These are phyloP conservation scores for Crucihimalaya himalaica DNA, from an alignment of 345 rosid species.

Conservation along the genomic window DNA sequence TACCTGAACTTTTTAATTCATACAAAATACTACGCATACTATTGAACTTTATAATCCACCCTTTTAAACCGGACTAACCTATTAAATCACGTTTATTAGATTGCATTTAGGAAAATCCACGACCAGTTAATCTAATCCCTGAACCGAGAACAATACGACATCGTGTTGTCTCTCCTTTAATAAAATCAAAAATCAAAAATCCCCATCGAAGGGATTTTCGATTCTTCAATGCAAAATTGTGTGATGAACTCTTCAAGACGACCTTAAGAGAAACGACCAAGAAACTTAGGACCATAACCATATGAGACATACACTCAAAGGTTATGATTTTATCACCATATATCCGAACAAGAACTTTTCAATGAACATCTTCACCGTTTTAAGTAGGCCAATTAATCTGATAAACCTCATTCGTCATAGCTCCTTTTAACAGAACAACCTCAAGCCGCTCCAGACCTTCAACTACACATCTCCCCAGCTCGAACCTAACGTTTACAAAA, in stretches of 20 bases:
- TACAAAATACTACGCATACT: too few relatives aligned
- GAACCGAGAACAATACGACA: too few relatives aligned
- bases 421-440: constrained; percentile 69
- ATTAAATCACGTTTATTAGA: too few relatives aligned
- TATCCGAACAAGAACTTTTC: constrained; percentile 70
- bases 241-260: constrained; percentile 92
- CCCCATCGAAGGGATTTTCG: too few relatives aligned
- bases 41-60: too few relatives aligned
- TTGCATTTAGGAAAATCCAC: too few relatives aligned
- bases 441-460: constrained; percentile 55
- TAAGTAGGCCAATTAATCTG: constrained; percentile 77
- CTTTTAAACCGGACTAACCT: too few relatives aligned
- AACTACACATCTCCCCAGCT: constrained; percentile 68
- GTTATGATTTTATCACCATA: constrained; percentile 86
- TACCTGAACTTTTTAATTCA: too few relatives aligned
- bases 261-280: constrained; percentile 77
- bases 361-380: constrained; percentile 36
- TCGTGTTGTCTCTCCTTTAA: too few relatives aligned
- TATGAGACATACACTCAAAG: constrained; percentile 84
- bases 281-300: constrained; percentile 93
- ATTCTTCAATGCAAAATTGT: too few relatives aligned
- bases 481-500: constrained; percentile 49
- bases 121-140: too few relatives aligned
- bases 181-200: too few relatives aligned
- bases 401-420: constrained; percentile 85